These are phyloP conservation scores for Hydnomerulius pinastri DNA, from an alignment of 768 basidiomycete genomes.

Conservation along the genomic window DNA sequence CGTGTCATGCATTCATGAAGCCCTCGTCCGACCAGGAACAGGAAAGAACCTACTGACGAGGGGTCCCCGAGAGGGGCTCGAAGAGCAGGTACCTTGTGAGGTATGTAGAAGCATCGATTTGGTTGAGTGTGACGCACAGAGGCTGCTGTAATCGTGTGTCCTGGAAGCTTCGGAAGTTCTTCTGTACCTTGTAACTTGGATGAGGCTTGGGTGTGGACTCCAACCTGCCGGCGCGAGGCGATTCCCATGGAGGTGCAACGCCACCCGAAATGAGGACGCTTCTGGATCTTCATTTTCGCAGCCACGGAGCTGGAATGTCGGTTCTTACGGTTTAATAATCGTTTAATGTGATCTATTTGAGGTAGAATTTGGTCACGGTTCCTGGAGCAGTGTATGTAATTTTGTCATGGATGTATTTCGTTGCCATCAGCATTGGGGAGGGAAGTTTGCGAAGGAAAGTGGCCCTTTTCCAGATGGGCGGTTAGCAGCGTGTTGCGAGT, in stretches of 20 bases:
- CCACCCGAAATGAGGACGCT: slow-evolving; percentile 5
- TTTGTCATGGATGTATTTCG: not conserved
- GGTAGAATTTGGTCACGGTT: slow-evolving; percentile 3
- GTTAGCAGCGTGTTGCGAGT: too few species aligned
- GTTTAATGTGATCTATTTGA: slow-evolving; percentile 5
- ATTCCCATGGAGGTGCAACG: slow-evolving; percentile 6
- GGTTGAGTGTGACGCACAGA: not conserved
- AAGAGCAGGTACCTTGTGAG: too few species aligned
- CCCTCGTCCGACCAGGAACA: too few species aligned
- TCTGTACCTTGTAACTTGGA: not conserved
- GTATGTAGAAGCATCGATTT: too few species aligned
- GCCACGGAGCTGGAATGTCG: slow-evolving; percentile 11
- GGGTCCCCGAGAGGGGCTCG: too few species aligned
- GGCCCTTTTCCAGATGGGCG: too few species aligned
- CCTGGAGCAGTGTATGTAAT: slow-evolving; percentile 3
- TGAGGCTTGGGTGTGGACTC: too few species aligned
- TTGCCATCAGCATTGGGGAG: slow-evolving; percentile 1
- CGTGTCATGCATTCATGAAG: not conserved
- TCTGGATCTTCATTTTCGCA: slow-evolving; percentile 12
- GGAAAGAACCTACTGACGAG: too few species aligned
- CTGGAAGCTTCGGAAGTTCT: not conserved
- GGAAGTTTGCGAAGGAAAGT: not conserved
- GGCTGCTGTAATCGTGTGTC: not conserved
- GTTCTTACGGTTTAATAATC: slow-evolving; percentile 10
- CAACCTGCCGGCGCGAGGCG: not conserved